Percentiles rank a stretch among this genome's conserved stretches.
phyloP scores from a whole-genome alignment of 805 yeast genomes.

The Nakazawaea laoshanensis region DNA sequence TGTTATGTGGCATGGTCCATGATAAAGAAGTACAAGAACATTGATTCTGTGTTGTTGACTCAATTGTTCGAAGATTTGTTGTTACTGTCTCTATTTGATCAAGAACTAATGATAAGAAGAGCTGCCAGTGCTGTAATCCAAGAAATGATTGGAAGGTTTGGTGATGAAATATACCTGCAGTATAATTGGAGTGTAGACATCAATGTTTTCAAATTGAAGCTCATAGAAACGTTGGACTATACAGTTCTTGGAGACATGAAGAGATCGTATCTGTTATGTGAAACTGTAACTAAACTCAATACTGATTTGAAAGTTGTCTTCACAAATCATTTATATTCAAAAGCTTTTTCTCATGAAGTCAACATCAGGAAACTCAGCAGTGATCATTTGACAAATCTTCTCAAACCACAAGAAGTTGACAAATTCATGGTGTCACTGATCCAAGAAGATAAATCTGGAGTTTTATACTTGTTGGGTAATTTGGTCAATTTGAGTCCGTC shows the following conservation, averaged over 20 bases:
- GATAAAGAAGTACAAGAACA: constrained; percentile 28
- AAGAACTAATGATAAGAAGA: constrained; percentile 64
- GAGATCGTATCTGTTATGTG: constrained; percentile 25
- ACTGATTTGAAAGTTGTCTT: constrained; percentile 18
- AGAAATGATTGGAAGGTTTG: constrained; percentile 76
- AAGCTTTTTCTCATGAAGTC: constrained; percentile 29
- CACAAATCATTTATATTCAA: constrained; percentile 21
- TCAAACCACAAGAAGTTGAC: constrained; percentile 6
- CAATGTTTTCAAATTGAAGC: constrained; percentile 30
- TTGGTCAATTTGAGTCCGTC: constrained; percentile 8
- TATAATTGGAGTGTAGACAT: constrained; percentile 12
- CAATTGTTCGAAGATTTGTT: constrained; percentile 31
- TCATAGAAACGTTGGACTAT: constrained; percentile 56
- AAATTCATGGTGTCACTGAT: background rate
- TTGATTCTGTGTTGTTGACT: constrained; percentile 14
- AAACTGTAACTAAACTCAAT: constrained; percentile 11
- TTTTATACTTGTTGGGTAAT: constrained; percentile 17
- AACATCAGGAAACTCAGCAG: constrained; percentile 35
- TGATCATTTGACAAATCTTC: constrained; percentile 20
- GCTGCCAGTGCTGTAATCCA: constrained; percentile 86
- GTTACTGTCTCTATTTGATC: constrained; percentile 55
- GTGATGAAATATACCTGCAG: constrained; percentile 26
- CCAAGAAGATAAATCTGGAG: constrained; percentile 7
- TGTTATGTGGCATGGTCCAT: constrained; percentile 83
- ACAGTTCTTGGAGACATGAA: constrained; percentile 33